Percentiles rank a stretch among this genome's conserved stretches.
phyloP scores from a whole-genome alignment of 78 protist species.

The Polysphondylium violaceum region DNA sequence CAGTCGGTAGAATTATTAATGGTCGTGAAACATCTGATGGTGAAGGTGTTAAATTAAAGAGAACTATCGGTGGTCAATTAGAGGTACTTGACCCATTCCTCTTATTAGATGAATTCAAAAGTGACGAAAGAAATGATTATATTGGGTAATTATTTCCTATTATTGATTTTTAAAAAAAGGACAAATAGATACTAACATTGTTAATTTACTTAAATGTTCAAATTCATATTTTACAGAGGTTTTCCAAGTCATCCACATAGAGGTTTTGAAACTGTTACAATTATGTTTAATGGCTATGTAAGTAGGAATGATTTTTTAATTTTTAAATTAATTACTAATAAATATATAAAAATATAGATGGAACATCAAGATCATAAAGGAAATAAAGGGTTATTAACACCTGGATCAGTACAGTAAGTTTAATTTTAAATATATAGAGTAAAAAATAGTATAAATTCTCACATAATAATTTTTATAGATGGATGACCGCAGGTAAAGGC shows the following conservation, averaged over 20 bases:
- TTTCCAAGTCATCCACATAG: constrained; percentile 92
- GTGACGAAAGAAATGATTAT: constrained; percentile 28
- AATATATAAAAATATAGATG: constrained; percentile 63
- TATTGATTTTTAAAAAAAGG: too few species aligned
- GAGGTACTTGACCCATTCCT: constrained; percentile 72
- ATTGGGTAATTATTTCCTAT: too few species aligned
- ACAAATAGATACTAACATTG: too few species aligned
- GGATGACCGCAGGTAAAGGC: constrained; percentile 92
- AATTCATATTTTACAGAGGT: too few species aligned
- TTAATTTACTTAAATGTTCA: too few species aligned
- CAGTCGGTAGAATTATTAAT: background rate
- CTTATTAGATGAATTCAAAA: constrained; percentile 72
- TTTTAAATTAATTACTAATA: background rate
- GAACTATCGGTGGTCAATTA: constrained; percentile 19
- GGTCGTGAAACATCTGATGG: constrained; percentile 36
- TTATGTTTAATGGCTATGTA: background rate
- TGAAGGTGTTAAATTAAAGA: constrained; percentile 35
- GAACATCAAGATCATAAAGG: constrained; percentile 84
- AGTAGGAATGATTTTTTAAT: background rate
- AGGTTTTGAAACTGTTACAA: constrained; percentile 90
- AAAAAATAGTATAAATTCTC: background rate
- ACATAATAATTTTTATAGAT: background rate
- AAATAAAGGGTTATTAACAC: constrained; percentile 53
- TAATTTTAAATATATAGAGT: background rate
- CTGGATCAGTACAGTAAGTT: constrained; percentile 80